Evolutionary conservation across 805 yeast genomes (phyloP), one percentile per base, ranked within the genome.

Genomic region (Candida pseudofarinosa): DNA sequence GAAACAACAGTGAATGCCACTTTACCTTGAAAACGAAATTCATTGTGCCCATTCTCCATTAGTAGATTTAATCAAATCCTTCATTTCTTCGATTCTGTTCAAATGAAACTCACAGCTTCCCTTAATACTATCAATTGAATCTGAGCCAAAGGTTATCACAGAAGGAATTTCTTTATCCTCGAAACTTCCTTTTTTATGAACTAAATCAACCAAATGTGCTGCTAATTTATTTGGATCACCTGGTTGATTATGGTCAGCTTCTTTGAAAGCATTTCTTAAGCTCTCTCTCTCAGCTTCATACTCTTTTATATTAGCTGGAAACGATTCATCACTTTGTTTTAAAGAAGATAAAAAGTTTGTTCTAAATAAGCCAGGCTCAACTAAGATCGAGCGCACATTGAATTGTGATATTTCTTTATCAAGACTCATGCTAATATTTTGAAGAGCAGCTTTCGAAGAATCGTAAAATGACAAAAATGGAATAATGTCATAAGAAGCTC

Each of bases 401-500:
- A 32, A 32, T 13, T 15, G 6, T 13, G 17, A n/a, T 8, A 32
- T 15, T 32, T 32, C 34, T 15, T 32, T 32, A 15, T 32, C 34
- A 32, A 32, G 34, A 7, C 14, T 32, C 7, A 32, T n/a, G 17
- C 34, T 32, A 13, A 32, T 5, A 14, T 15, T 32, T 32, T 32
- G 34, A 32, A 32, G 34, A 8, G 34, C 34, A 15, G 34, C 34
- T 32, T 32, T 32, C 14, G 34, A 32, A 32, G 34, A 32, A 13
- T 32, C 34, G 15, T 32, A 32, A 32, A 37, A n/a, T 12, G 13
- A 13, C 43, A 38, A 34, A 43, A 36, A 31, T 42, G 49, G 36
- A 48, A 50, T 2, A 36, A 40, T 19, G 35, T 34, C 16, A 46
- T 38, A 31, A 56, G 49, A 39, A 48, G 46, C 40, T 47, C 55